Base-by-base conservation (phyloP, 1,139 yeast genomes). In the Zygoascus sp. region DNA sequence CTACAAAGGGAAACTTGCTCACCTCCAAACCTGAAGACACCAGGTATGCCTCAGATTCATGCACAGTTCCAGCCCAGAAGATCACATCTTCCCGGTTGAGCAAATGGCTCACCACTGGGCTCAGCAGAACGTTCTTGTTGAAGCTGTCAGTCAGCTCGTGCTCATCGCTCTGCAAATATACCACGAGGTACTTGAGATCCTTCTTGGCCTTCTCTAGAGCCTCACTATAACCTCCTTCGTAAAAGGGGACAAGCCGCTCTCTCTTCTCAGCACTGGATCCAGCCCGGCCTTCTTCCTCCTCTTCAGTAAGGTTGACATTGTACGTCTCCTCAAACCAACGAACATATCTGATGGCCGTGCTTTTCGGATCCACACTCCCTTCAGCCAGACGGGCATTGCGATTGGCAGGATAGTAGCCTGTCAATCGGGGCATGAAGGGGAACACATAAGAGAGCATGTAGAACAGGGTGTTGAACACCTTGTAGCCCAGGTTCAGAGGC, bases 11-110 rank as follows among this genome's bases (percentile, higher is more conserved):
- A 59, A 83, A 83, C 53, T 79, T 77, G 17, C 90, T 77, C 38
- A 83, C 85, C 51, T 79, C 77, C 51, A 90, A 74, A 42, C 84
- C 79, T 60, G 83, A 82, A 0, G 96, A 87, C 13, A 88, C 80
- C 58, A 88, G 95, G 59, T 80, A 83, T 1, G 94, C 87, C 64
- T 92, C 97, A 11, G 89, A 79, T 52, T 82, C 80, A 13, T 79
- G 76, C 25, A 85, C 78, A 61, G 86, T 85, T 7, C 97, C 96
- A 32, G 94, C 95, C 97, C 97, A 92, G 4, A 88, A 69, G 2
- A 88, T 59, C 2, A 81, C 64, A 40, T 75, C 70, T 45, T 74
- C 75, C 46, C 77, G 77, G 27, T 61, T 60, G 42, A 86, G 66
- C 43, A 83, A 67, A 8, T 68, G 67, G 6, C 77, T 67, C 48